Conservation (phyloP, 768 basidiomycete genomes). For the Leccinum rimulosum region DNA sequence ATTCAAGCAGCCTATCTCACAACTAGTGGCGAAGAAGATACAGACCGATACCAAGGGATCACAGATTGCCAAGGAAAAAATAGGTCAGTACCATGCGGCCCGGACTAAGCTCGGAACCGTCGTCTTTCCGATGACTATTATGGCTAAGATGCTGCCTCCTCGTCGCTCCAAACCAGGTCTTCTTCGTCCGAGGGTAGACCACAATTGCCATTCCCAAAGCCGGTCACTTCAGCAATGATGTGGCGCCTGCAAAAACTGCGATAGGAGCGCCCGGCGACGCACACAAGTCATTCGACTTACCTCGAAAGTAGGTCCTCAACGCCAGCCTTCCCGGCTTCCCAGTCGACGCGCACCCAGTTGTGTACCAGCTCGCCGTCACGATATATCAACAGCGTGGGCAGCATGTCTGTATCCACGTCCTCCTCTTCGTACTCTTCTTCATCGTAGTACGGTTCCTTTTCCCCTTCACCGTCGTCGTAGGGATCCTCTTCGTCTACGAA, state of each 20-base stretch:
- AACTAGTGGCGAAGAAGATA: background rate
- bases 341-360: constrained; percentile 86
- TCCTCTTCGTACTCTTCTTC: constrained; percentile 54
- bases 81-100: background rate
- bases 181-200: constrained; percentile 50
- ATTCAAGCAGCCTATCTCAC: background rate
- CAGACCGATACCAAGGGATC: background rate
- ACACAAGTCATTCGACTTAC: constrained; percentile 32
- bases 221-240: constrained; percentile 16
- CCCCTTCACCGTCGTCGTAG: constrained; percentile 38
- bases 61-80: background rate
- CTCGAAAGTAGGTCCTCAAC: constrained; percentile 65
- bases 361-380: constrained; percentile 80
- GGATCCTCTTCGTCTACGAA: constrained; percentile 45
- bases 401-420: constrained; percentile 72
- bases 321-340: constrained; percentile 72
- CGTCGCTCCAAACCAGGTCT: constrained; percentile 52
- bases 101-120: background rate
- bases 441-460: constrained; percentile 30
- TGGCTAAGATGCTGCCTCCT: constrained; percentile 35
- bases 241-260: constrained; percentile 21
- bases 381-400: constrained; percentile 78
- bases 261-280: background rate
- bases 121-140: too few species aligned
- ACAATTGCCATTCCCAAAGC: constrained; percentile 38